These are phyloP conservation scores for Moniliella sp. DNA, from an alignment of 1,284 basidiomycete genomes.

Conservation along the genomic window DNA sequence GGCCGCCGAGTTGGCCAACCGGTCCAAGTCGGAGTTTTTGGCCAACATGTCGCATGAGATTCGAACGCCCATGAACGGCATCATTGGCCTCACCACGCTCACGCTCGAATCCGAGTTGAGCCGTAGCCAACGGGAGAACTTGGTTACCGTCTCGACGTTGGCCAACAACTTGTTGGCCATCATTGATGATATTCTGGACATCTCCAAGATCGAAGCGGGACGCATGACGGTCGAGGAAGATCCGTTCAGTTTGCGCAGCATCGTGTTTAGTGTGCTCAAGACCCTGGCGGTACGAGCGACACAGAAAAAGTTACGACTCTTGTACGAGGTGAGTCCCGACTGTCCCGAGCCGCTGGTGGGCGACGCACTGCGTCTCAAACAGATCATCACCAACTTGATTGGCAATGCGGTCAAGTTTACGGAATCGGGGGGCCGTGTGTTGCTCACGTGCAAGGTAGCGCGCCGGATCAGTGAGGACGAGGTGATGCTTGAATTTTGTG, in stretches of 20 bases:
- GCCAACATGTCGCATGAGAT: slow-evolving; percentile 37
- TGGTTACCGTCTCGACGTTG: slow-evolving; percentile 81
- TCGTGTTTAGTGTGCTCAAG: slow-evolving; percentile 29
- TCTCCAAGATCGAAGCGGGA: slow-evolving; percentile 36
- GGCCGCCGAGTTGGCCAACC: slow-evolving; percentile 39
- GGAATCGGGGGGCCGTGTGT: slow-evolving; percentile 56
- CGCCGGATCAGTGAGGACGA: slow-evolving; percentile 45
- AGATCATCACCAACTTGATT: slow-evolving; percentile 34
- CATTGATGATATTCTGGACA: slow-evolving; percentile 38
- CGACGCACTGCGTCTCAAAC: slow-evolving; percentile 21
- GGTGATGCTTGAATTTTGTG: slow-evolving; percentile 89
- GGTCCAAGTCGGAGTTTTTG: slow-evolving; percentile 37
- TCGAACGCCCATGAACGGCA: slow-evolving; percentile 35
- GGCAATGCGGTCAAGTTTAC: slow-evolving; percentile 37
- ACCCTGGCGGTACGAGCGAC: slow-evolving; percentile 28
- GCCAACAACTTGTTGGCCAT: slow-evolving; percentile 49
- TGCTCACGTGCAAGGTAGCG: slow-evolving; percentile 60
- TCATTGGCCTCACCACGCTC: slow-evolving; percentile 8
- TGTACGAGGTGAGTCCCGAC: slow-evolving; percentile 16
- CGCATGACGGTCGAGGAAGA: slow-evolving; percentile 36
- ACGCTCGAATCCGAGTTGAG: not conserved
- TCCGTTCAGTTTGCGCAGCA: slow-evolving; percentile 34
- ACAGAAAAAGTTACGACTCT: slow-evolving; percentile 31
- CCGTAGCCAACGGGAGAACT: slow-evolving; percentile 39
- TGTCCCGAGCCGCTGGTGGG: slow-evolving; percentile 21